These are phyloP conservation scores for Oryza glumipatula DNA, from an alignment of 176 grass and related monocot species.

Conservation along the genomic window DNA sequence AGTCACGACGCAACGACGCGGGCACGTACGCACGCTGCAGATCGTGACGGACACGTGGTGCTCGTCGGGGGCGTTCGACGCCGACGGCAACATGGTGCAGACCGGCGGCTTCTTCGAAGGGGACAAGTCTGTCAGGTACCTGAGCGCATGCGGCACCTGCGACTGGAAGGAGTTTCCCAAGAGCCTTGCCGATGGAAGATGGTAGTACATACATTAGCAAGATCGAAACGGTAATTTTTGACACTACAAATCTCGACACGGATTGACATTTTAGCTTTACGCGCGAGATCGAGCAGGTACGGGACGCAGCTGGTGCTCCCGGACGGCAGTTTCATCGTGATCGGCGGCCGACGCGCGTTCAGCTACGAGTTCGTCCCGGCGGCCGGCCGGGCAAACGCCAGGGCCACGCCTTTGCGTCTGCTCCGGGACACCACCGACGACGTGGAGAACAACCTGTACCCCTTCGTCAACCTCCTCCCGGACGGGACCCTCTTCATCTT, in stretches of 20 bases:
- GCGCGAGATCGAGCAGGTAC: constrained; percentile 49
- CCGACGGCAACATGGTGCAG: constrained; percentile 64
- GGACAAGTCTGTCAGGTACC: constrained; percentile 40
- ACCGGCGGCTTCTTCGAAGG: constrained; percentile 62
- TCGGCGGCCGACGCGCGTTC: constrained; percentile 76
- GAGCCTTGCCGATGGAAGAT: constrained; percentile 50
- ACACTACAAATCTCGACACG: background rate
- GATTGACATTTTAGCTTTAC: background rate
- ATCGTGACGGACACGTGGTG: constrained; percentile 68
- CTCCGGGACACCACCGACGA: constrained; percentile 72
- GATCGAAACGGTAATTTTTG: background rate
- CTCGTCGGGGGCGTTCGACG: constrained; percentile 58
- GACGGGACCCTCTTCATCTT: constrained; percentile 85
- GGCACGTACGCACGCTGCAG: background rate
- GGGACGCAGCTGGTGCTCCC: constrained; percentile 64
- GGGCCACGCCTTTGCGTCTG: constrained; percentile 32
- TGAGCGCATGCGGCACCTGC: constrained; percentile 36
- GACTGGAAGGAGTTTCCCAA: constrained; percentile 59
- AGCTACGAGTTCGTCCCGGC: constrained; percentile 71
- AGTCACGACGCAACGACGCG: background rate
- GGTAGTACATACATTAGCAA: constrained; percentile 41
- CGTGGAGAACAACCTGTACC: constrained; percentile 92
- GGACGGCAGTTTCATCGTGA: constrained; percentile 64
- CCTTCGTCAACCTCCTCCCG: constrained; percentile 80
- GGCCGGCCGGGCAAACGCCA: constrained; percentile 47